These are phyloP conservation scores for Eucalyptus cladocalyx DNA, from an alignment of 345 rosid species.

Conservation along the genomic window DNA sequence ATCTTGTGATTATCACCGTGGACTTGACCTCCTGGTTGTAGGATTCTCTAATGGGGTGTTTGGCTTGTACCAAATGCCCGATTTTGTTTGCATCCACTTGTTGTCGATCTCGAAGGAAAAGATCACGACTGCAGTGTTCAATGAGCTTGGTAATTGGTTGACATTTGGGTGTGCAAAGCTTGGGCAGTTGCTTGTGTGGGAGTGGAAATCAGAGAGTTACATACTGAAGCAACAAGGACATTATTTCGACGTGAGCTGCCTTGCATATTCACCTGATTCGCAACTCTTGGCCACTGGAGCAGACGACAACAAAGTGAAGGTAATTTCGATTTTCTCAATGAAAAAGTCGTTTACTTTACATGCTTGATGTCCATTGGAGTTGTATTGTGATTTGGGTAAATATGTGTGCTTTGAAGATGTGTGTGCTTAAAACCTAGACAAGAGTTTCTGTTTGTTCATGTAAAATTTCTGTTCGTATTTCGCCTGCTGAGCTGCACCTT, in stretches of 20 bases:
- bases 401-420: background rate
- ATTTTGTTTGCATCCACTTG: slow-evolving; percentile 80
- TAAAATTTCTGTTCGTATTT: background rate
- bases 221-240: slow-evolving; percentile 99
- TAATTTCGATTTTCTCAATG: background rate
- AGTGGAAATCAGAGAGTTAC: slow-evolving; percentile 93
- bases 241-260: slow-evolving; percentile 82
- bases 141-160: slow-evolving; percentile 91
- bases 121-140: slow-evolving; percentile 76
- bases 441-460: background rate
- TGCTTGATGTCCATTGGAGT: background rate
- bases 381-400: background rate
- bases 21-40: slow-evolving; percentile 74
- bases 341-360: background rate
- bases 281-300: slow-evolving; percentile 96
- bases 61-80: slow-evolving; percentile 93
- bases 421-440: background rate
- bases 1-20: slow-evolving; percentile 77
- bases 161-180: slow-evolving; percentile 89
- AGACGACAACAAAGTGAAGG: slow-evolving; percentile 98
- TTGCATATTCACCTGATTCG: slow-evolving; percentile 87
- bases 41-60: slow-evolving; percentile 91
- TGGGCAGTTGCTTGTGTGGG: slow-evolving; percentile 97
- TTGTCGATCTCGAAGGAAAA: slow-evolving; percentile 80
- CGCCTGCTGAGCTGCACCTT: background rate